phyloP scores from a whole-genome alignment of 2,329 filamentous ascomycete species.

The Lachnellula hyalina region DNA sequence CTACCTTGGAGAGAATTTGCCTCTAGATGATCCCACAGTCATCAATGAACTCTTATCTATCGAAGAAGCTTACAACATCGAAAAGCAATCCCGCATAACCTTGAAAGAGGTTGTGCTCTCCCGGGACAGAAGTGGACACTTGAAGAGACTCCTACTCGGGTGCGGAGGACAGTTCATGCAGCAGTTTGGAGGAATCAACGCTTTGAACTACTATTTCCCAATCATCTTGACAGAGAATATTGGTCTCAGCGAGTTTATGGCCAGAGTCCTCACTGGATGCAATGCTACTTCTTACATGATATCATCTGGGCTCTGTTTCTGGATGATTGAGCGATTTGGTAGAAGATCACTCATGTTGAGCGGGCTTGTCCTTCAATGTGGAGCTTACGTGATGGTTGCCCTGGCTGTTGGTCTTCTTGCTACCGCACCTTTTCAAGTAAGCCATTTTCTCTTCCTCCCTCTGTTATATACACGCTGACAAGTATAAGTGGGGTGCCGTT shows the following conservation, averaged over 20 bases:
- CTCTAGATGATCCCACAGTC: constrained; percentile 46
- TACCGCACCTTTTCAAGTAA: constrained; percentile 7
- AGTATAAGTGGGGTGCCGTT: constrained; percentile 20
- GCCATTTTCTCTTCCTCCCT: constrained; percentile 54
- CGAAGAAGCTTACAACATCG: constrained; percentile 49
- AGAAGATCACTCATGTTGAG: constrained; percentile 68
- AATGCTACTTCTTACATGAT: constrained; percentile 41
- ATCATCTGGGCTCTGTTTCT: constrained; percentile 34
- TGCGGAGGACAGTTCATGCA: constrained; percentile 45
- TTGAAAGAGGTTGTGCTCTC: constrained; percentile 15
- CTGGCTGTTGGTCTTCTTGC: constrained; percentile 7
- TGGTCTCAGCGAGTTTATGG: constrained; percentile 39
- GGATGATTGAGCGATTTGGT: constrained; percentile 49
- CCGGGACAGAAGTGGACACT: constrained; percentile 33
- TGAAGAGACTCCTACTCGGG: constrained; percentile 45
- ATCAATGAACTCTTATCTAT: constrained; percentile 44
- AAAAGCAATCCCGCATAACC: constrained; percentile 12
- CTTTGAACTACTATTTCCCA: constrained; percentile 40
- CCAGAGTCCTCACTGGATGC: constrained; percentile 49
- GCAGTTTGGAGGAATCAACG: constrained; percentile 40
- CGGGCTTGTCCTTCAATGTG: constrained; percentile 40
- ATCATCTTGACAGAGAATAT: constrained; percentile 44
- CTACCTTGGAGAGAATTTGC: constrained; percentile 21
- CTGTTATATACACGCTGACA: constrained; percentile 14
- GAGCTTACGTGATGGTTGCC: constrained; percentile 16